Evolutionary conservation across 768 basidiomycete genomes (phyloP), one percentile per base, ranked within the genome.

Genomic region (Pleurotus pulmonarius): DNA sequence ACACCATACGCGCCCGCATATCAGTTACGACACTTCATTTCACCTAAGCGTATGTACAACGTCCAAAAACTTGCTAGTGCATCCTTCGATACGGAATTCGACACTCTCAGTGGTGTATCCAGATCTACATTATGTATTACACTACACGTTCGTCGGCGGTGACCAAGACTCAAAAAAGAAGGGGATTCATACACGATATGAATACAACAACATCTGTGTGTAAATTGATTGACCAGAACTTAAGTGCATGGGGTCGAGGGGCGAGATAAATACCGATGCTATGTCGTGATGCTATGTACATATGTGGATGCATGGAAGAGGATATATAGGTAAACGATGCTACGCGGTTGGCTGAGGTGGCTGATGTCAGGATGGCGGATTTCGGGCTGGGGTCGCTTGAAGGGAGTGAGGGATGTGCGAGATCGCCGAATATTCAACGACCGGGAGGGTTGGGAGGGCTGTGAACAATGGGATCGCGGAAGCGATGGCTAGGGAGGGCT

Each of bases 211-310:
- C 18, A 25, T 2, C 24, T 47, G 46, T 22, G 18, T 15, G 51
- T n/a, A 41, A n/a, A 34, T 34, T 34, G 29, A 34, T 18, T 40
- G 37, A 22, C 39, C 51, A 39, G 39, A 20, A n/a, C 49, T 22
- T 51, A 22, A 51, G 29, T 51, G 49, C 38, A 41, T 53, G 37
- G 51, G 38, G 34, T 39, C n/a, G 48, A n/a, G 16, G 16, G 26
- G n/a, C 37, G 16, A 41, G 51, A 53, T 53, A 53, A 41, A 53
- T 53, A 53, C 38, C 20, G 39, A 53, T 41, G 51, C 39, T 16
- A 51, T 51, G 49, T 22, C 41, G n/a, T 44, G 39, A 53, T 49
- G 51, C 39, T 53, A 53, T 53, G 39, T 53, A 53, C 51, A 55
- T 29, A 55, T 55, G 54, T n/a, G 26, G 26, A 13, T 45, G 43